phyloP scores from a whole-genome alignment of 768 basidiomycete genomes.

The Mycena filopes region DNA sequence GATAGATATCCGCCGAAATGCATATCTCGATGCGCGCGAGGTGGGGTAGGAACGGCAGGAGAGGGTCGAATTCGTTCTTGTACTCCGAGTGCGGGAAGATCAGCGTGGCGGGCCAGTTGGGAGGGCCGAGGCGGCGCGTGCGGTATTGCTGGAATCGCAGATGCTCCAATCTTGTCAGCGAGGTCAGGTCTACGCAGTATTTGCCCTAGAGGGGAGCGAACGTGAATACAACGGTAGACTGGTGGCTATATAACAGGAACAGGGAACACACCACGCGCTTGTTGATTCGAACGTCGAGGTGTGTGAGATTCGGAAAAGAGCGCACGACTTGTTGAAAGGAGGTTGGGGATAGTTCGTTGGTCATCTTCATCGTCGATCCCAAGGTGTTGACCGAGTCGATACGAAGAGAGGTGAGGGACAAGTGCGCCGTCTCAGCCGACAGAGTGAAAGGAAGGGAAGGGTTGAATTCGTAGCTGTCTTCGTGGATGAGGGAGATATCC shows the following conservation, averaged over 20 bases:
- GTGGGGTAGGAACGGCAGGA: conserved; percentile 1
- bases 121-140: neutral
- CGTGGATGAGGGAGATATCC: neutral
- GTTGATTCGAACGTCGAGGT: conserved; percentile 8
- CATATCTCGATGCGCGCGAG: conserved; percentile 2
- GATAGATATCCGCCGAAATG: conserved; percentile 5
- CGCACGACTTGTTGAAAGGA: neutral
- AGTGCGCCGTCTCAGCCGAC: neutral
- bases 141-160: conserved; percentile 6
- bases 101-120: neutral
- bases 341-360: neutral
- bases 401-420: neutral
- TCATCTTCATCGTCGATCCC: neutral
- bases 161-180: neutral
- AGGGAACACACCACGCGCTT: neutral
- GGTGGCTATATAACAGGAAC: too few relatives aligned
- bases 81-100: neutral
- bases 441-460: neutral
- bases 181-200: neutral
- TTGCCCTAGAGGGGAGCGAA: neutral
- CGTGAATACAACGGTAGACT: too few relatives aligned
- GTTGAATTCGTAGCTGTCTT: too few relatives aligned
- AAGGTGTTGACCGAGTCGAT: neutral
- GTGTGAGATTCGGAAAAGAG: conserved; percentile 2
- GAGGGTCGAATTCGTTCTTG: neutral